These are phyloP conservation scores for Plicaturopsis crispa DNA, from an alignment of 768 basidiomycete genomes.

Conservation along the genomic window DNA sequence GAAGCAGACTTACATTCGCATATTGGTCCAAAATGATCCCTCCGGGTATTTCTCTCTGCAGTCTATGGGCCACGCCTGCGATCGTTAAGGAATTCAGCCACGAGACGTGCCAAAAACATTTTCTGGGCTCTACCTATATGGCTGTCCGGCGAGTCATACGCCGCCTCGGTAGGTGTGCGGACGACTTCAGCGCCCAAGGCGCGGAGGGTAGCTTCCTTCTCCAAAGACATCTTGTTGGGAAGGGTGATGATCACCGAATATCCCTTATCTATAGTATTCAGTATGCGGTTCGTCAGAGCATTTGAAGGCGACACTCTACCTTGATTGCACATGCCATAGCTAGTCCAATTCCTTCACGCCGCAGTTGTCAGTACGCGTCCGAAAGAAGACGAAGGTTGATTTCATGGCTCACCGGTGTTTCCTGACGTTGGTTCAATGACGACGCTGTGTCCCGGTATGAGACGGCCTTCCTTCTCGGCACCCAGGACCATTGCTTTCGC, in stretches of 20 bases:
- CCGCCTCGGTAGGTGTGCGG: slow-evolving; percentile 85
- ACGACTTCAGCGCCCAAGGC: slow-evolving; percentile 93
- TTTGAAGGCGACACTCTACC: slow-evolving; percentile 35
- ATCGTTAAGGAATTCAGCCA: slow-evolving; percentile 86
- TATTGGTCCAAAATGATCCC: slow-evolving; percentile 94
- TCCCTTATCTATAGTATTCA: slow-evolving; percentile 86
- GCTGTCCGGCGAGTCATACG: slow-evolving; percentile 84
- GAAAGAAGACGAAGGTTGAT: too few species aligned
- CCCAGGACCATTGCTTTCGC: slow-evolving; percentile 94
- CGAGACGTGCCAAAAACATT: slow-evolving; percentile 35
- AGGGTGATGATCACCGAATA: slow-evolving; percentile 86
- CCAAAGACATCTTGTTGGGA: slow-evolving; percentile 92
- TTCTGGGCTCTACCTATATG: slow-evolving; percentile 73
- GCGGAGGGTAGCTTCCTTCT: slow-evolving; percentile 89
- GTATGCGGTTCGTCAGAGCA: slow-evolving; percentile 25
- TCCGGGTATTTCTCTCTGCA: slow-evolving; percentile 72
- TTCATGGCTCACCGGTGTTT: slow-evolving; percentile 87
- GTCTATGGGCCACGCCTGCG: slow-evolving; percentile 74
- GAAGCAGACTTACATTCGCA: slow-evolving; percentile 45
- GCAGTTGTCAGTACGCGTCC: background rate
- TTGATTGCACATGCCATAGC: slow-evolving; percentile 93
- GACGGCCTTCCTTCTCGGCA: slow-evolving; percentile 83
- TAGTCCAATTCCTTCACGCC: slow-evolving; percentile 80
- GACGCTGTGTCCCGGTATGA: slow-evolving; percentile 82
- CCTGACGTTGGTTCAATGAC: slow-evolving; percentile 95